Evolutionary conservation across 345 rosid species (phyloP).

Genomic region (Citrus unshiu): DNA sequence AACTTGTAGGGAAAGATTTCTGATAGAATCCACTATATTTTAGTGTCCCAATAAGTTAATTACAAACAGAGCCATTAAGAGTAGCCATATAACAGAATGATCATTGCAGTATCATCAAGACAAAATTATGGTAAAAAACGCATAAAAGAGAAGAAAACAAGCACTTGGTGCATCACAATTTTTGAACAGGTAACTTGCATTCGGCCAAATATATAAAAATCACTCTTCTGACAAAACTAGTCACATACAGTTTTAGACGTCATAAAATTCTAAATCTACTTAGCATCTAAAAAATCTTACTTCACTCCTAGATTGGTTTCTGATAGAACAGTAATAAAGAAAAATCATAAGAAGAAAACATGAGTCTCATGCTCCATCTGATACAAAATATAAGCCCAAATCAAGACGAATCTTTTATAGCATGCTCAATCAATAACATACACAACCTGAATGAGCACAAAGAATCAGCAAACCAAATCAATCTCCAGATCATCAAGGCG

Average conservation of each 20-base stretch:
- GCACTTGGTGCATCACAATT: neutral
- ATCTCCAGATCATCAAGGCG: neutral
- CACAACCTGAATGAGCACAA: neutral
- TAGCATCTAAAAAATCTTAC: neutral
- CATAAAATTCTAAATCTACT: neutral
- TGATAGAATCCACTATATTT: neutral
- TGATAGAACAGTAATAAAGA: too few species aligned
- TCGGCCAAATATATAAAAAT: neutral
- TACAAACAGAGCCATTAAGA: neutral
- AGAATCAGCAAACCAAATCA: neutral
- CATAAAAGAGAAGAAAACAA: neutral
- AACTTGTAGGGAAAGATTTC: neutral
- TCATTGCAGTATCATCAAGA: neutral
- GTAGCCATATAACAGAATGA: neutral
- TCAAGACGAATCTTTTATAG: too few species aligned
- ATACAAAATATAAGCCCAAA: neutral
- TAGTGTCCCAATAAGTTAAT: neutral
- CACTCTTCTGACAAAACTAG: neutral
- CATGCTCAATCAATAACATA: neutral
- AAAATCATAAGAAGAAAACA: too few species aligned
- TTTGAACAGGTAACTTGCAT: neutral
- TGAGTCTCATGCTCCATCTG: neutral
- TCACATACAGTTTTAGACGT: neutral
- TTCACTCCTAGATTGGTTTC: too few species aligned
- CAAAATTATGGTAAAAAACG: neutral